A percentile compares a stretch with the other conserved stretches of the same genome.
These are phyloP conservation scores for Lichtheimia ramosa DNA, from an alignment of 371 early-diverging fungal species.

Conservation along the genomic window DNA sequence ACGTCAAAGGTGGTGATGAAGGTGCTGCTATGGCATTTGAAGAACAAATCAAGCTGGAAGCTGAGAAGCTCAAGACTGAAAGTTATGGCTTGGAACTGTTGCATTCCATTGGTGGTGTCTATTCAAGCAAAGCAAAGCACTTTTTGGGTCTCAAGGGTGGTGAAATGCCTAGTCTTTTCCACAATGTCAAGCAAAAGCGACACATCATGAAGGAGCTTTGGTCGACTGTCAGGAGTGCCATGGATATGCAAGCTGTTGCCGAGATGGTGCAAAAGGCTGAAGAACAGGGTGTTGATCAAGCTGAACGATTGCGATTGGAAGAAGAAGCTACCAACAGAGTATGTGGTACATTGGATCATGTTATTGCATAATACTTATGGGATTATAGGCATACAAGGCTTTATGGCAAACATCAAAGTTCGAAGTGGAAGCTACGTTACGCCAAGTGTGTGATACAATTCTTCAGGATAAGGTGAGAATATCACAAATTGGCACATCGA, in stretches of 20 bases:
- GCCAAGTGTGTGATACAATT: slow-evolving; percentile 87
- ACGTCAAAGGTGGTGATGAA: slow-evolving; percentile 63
- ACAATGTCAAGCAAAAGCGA: slow-evolving; percentile 72
- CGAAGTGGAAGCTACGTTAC: slow-evolving; percentile 84
- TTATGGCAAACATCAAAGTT: slow-evolving; percentile 93
- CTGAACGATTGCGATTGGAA: slow-evolving; percentile 68
- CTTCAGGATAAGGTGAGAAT: slow-evolving; percentile 46
- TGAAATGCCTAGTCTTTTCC: slow-evolving; percentile 64
- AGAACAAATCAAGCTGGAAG: slow-evolving; percentile 73
- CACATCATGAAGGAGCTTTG: slow-evolving; percentile 87
- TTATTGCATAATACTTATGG: not conserved
- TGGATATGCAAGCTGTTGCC: slow-evolving; percentile 87
- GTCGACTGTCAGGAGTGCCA: slow-evolving; percentile 86
- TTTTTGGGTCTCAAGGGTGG: slow-evolving; percentile 64
- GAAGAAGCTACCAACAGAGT: slow-evolving; percentile 71
- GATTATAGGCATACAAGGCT: slow-evolving; percentile 74
- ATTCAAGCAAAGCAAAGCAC: slow-evolving; percentile 84
- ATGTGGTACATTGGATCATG: slow-evolving; percentile 2
- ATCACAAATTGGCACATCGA: too few relatives aligned
- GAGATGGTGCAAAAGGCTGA: slow-evolving; percentile 87
- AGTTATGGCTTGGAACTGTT: slow-evolving; percentile 91
- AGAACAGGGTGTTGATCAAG: slow-evolving; percentile 66
- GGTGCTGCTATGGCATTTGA: slow-evolving; percentile 62
- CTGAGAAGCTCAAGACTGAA: slow-evolving; percentile 84
- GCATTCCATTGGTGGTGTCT: slow-evolving; percentile 89